Base-by-base conservation (phyloP, 2,329 filamentous ascomycete species). In the Hawksworthiomyces lignivorus region DNA sequence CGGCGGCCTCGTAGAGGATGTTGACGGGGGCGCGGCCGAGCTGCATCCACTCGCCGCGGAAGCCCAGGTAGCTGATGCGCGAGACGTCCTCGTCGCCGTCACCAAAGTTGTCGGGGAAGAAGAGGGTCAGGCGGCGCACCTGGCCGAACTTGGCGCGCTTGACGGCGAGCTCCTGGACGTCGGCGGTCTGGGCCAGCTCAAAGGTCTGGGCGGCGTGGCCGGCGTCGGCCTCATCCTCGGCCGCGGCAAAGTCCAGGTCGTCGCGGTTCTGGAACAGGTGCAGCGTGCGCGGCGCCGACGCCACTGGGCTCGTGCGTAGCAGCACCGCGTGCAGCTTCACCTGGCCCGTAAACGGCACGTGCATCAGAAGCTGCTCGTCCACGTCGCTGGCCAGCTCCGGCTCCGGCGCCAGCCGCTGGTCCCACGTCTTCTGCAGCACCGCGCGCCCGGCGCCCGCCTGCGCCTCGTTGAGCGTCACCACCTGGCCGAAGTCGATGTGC, bases 281-380 rank as follows among this genome's bases (percentile, higher is more conserved):
- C 35, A 97, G 70, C 3, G 87, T 96, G 48, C 76, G 77, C 2
- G 92, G 92, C 4, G 88, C 87, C 19, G 74, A 77, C 41, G 69
- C 59, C 7, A 80, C 77, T 31, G 77, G 70, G 2, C 85, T 87
- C 3, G 87, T 86, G 58, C 90, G 87, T 45, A 98, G 65, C 19
- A 96, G 73, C 57, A 98, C 80, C 20, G 85, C 82, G 65, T 97
- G 89, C 1, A 98, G 80, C 57, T 94, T 94, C 46, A 96, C 80
- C 63, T 96, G 89, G 36, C 86, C 89, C 1, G 88, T 89, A 67
- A 98, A 98, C 84, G 92, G 92, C 28, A 97, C 75, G 49, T 83
- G 82, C 73, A 98, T 87, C 43, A 98, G 68, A n/a, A 98, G 64
- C 67, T 98, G 88, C 68, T 95, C 88, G 59, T 97, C 92, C 0